Evolutionary conservation across 768 basidiomycete genomes (phyloP).

Genomic region (Kwoniella pini): DNA sequence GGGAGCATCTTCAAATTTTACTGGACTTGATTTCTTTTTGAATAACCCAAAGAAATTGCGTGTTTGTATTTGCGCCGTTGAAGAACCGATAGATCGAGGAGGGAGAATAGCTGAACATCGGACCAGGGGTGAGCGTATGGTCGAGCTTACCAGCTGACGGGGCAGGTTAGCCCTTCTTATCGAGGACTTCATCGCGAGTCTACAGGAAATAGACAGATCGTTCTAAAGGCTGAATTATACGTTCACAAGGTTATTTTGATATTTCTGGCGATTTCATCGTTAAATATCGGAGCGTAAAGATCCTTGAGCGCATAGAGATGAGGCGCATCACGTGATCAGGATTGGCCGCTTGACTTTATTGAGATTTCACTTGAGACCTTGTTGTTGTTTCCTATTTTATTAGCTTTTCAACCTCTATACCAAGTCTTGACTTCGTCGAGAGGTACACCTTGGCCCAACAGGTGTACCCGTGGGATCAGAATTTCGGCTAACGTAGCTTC

Average conservation of each 20-base stretch:
- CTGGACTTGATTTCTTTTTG: conserved; percentile 10
- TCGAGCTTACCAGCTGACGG: background rate
- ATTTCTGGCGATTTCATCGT: conserved; percentile 1
- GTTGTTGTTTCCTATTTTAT: too few relatives aligned
- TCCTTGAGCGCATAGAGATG: background rate
- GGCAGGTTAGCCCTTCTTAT: conserved; percentile 1
- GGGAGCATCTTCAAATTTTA: conserved; percentile 13
- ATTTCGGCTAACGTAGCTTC: too few relatives aligned
- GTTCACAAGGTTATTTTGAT: background rate
- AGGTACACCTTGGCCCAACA: too few relatives aligned
- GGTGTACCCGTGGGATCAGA: too few relatives aligned
- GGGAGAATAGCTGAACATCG: conserved; percentile 10
- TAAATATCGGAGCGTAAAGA: background rate
- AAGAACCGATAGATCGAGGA: background rate
- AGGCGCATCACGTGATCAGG: background rate
- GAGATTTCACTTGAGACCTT: too few relatives aligned
- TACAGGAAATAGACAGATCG: background rate
- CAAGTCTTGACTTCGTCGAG: too few relatives aligned
- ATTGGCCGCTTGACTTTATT: too few relatives aligned
- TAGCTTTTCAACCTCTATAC: too few relatives aligned
- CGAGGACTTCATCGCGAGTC: conserved; percentile 9
- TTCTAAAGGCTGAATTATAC: background rate
- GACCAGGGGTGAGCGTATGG: background rate
- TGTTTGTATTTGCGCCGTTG: conserved; percentile 6
- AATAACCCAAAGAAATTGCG: conserved; percentile 38